Percentiles rank a stretch among this genome's conserved stretches.
These are phyloP conservation scores for Colletotrichum lini DNA, from an alignment of 2,329 filamentous ascomycete genomes.

Conservation along the genomic window DNA sequence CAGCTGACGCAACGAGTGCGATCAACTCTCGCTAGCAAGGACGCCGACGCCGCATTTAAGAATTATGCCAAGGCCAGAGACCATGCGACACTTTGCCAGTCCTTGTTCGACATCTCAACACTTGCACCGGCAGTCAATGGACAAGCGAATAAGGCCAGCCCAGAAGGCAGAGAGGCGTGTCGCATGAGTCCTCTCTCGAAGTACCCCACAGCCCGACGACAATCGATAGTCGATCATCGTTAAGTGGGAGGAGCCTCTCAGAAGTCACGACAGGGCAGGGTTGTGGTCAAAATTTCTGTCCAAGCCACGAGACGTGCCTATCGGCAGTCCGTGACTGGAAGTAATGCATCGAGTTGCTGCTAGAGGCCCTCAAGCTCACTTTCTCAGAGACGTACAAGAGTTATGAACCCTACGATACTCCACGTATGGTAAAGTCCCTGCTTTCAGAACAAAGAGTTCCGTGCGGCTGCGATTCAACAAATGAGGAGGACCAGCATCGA, in stretches of 20 bases:
- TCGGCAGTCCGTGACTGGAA: constrained; percentile 62
- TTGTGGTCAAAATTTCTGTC: constrained; percentile 45
- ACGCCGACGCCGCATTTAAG: constrained; percentile 61
- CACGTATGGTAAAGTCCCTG: constrained; percentile 59
- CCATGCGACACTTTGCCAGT: constrained; percentile 11
- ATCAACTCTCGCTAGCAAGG: constrained; percentile 50
- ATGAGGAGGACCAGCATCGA: constrained; percentile 64
- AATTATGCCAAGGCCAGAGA: constrained; percentile 58
- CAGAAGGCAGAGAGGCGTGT: neutral
- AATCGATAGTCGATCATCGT: constrained; percentile 8
- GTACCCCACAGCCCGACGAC: neutral
- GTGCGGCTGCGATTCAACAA: constrained; percentile 58
- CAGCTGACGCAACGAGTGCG: constrained; percentile 54
- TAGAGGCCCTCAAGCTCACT: constrained; percentile 57
- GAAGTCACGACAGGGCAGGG: constrained; percentile 6
- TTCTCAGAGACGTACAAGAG: constrained; percentile 61
- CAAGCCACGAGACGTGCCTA: constrained; percentile 50
- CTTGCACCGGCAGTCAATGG: neutral
- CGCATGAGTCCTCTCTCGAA: constrained; percentile 5
- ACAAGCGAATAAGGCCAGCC: neutral
- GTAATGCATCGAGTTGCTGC: constrained; percentile 57
- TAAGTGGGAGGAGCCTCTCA: constrained; percentile 21
- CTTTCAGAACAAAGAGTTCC: constrained; percentile 59
- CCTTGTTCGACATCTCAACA: constrained; percentile 5
- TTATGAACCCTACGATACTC: constrained; percentile 60